Conservation (phyloP, 768 basidiomycete species). For the Pleurotus tuber-regium region DNA sequence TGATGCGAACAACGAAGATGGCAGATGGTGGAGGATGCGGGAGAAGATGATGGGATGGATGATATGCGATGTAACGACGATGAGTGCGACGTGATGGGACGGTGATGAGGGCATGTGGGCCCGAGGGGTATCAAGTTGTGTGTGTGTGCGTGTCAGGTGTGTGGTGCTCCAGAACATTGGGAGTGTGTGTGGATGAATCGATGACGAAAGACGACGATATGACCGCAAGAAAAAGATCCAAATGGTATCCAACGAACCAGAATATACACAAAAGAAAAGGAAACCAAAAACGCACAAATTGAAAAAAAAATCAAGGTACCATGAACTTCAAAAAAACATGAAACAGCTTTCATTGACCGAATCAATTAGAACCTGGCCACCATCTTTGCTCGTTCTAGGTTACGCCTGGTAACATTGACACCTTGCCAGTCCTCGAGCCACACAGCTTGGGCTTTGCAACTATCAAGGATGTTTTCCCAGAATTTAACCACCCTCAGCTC, state of each 20-base stretch:
- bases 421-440: slow-evolving; percentile 67
- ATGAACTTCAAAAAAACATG: not conserved
- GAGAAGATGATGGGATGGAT: not conserved
- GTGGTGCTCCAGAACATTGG: no score
- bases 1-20: not conserved
- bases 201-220: not conserved
- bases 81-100: not conserved
- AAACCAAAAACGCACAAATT: not conserved
- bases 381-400: slow-evolving; percentile 25
- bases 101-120: not conserved
- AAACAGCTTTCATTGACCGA: not conserved
- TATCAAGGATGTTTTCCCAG: slow-evolving; percentile 33
- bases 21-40: not conserved
- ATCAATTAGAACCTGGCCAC: not conserved
- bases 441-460: slow-evolving; percentile 53
- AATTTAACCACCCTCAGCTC: slow-evolving; percentile 38
- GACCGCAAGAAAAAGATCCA: not conserved
- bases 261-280: not conserved
- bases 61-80: not conserved
- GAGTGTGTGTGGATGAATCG: no score
- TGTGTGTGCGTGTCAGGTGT: not conserved
- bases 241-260: not conserved
- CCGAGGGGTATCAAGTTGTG: slow-evolving; percentile 1
- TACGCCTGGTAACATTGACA: slow-evolving; percentile 50
- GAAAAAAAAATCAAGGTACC: not conserved